Evolutionary conservation across 2,329 filamentous ascomycete genomes (phyloP).

Genomic region (Xylaria sp.): DNA sequence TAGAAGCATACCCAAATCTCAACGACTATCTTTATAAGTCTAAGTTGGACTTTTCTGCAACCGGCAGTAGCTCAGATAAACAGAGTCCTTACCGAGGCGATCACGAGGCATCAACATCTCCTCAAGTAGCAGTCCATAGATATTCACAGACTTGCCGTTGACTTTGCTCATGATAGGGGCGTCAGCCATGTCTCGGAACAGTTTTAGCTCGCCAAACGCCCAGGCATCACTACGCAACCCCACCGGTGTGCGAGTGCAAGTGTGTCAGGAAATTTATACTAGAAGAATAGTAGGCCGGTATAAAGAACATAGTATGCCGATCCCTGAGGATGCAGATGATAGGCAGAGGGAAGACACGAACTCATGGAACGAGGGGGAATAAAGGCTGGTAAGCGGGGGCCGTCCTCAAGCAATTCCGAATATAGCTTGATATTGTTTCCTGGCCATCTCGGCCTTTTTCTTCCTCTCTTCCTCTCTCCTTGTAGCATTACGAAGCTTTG

Average conservation of each 20-base stretch:
- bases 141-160: conserved; percentile 41
- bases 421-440: neutral
- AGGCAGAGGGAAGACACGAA: no score
- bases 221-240: conserved; percentile 39
- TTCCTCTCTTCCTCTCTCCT: neutral
- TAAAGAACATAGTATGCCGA: no score
- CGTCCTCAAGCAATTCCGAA: neutral
- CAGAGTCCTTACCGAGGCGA: conserved; percentile 38
- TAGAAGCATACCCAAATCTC: conserved; percentile 27
- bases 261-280: no score
- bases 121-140: conserved; percentile 35
- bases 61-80: neutral
- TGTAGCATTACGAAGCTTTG: neutral
- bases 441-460: neutral
- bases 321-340: no score
- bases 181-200: conserved; percentile 43
- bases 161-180: conserved; percentile 40
- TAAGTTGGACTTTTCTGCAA: conserved; percentile 6
- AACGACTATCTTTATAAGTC: conserved; percentile 32
- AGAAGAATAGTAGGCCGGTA: no score
- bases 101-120: conserved; percentile 42
- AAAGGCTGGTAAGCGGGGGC: no score
- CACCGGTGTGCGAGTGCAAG: neutral
- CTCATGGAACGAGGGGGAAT: no score
- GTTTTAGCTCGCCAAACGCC: conserved; percentile 41